Base-by-base conservation (phyloP, 2,329 filamentous ascomycete species). In the Botrytis squamosa region DNA sequence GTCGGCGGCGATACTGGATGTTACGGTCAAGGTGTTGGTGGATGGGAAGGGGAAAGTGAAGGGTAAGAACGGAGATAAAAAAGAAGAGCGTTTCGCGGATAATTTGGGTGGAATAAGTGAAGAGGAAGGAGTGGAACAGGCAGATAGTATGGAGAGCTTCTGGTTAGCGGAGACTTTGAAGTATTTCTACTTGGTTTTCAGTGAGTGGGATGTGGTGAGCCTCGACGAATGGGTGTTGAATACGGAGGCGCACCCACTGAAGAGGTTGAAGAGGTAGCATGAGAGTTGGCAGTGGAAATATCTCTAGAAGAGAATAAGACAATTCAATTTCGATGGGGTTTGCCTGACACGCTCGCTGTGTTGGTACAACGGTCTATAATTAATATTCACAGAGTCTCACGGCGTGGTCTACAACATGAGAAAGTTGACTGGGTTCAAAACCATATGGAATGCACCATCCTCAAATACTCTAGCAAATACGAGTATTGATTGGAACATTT, bases 131-230 rank as follows among this genome's bases (percentile, higher is more conserved):
- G 16, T 73, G 5, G 40, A 70, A 4, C 36, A 63, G 36, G 8
- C 40, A 25, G 72, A 74, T 72, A 71, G 68, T 22, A 88, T 89
- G 83, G 90, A 92, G 80, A 77, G 75, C 77, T 92, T 91, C 80
- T 86, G 90, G 81, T 88, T 91, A 78, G 90, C 90, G 0, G 90
- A 92, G 81, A 88, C 90, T 70, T 77, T 92, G 79, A 92, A 92
- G 82, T 91, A 92, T 78, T 84, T 85, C 38, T 92, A 89, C 80
- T 77, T 91, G 76, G 85, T 87, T 12, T 83, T 80, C 59, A 76
- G 77, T 38, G 79, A 90, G 66, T 85, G 86, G 3, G 83, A 84
- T 38, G 78, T 87, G 40, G 82, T 90, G 33, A 89, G 85, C 80
- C 81, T 92, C 78, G 90, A 92, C 82, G 85, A 90, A 22, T 91